These are phyloP conservation scores for Cryptosporidium ubiquitum DNA, from an alignment of 169 alveolate species.

Conservation along the genomic window DNA sequence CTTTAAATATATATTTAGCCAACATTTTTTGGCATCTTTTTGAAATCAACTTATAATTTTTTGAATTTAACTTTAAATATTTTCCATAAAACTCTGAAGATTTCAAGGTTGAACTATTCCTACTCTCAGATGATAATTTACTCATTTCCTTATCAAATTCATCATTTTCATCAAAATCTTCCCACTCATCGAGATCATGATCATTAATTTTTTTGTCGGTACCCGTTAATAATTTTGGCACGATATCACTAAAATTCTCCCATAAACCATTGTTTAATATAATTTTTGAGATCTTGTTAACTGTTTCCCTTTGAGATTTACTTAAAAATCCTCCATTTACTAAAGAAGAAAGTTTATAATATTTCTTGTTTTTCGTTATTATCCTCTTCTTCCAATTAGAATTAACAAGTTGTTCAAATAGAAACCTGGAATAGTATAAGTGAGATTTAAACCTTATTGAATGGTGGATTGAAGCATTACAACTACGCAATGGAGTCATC, in stretches of 20 bases:
- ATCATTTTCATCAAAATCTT: constrained; percentile 29
- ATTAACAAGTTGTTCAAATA: constrained; percentile 31
- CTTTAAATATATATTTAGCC: constrained; percentile 68
- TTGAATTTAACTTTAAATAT: constrained; percentile 17
- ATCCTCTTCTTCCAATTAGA: constrained; percentile 54
- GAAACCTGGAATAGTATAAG: constrained; percentile 36
- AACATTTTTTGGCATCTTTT: constrained; percentile 51
- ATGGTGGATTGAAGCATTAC: constrained; percentile 43
- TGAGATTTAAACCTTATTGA: constrained; percentile 35
- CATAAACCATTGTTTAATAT: constrained; percentile 55
- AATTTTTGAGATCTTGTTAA: constrained; percentile 44
- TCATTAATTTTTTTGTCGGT: constrained; percentile 17
- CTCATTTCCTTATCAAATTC: constrained; percentile 11
- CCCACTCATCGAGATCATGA: constrained; percentile 40
- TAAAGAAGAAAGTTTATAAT: constrained; percentile 29
- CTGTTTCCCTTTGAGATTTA: constrained; percentile 43
- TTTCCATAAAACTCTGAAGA: constrained; percentile 46
- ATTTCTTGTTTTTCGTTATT: constrained; percentile 43
- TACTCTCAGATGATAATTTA: not conserved
- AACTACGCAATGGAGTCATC: constrained; percentile 29
- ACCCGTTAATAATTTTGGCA: constrained; percentile 53
- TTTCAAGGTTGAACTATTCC: not conserved
- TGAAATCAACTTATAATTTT: constrained; percentile 37
- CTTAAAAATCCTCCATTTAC: constrained; percentile 29
- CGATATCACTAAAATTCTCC: constrained; percentile 45